Evolutionary conservation across 2,329 filamentous ascomycete species (phyloP), one percentile per base, ranked within the genome.

Genomic region (Aspergillus ibericus): DNA sequence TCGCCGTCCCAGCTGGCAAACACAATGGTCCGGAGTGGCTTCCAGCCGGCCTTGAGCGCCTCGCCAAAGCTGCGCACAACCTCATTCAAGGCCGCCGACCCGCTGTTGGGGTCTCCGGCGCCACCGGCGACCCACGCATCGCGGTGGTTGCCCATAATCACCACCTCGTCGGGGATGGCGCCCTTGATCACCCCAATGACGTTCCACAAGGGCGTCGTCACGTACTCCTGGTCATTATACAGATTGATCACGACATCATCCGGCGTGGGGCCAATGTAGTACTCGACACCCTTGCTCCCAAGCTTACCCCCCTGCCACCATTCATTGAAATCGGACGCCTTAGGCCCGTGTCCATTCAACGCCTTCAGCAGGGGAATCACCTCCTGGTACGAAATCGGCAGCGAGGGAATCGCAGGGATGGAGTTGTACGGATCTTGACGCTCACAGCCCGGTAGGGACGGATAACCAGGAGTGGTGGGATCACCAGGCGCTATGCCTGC

Each of bases 161-260:
- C 81, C 1, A 96, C 92, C 70, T 97, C 92, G 67, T 96, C 87
- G 0, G 87, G 81, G 35, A 95, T 86, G 0, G 89, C 90, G 9
- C 93, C 95, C 68, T 96, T 96, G 72, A 99, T 91, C 47, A 95
- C 81, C 46, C 93, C 93, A 63, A 98, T 93, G 2, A 95, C 91
- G 70, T 99, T 89, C 92, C 92, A 96, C 53, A 93, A 80, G 4
- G 90, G 89, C 0, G 89, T 95, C 1, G 85, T 93, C 13, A 86
- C 85, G 69, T 96, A 95, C 47, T 92, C 85, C 76, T 96, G 91
- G 68, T 92, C 81, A 68, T 93, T 96, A 69, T 84, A 82, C 40
- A 91, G 82, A 70, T 92, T 91, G 55, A 95, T 78, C 0, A 86
- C 85, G 1, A 93, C 70, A 54, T 85, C 76, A 15, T 90, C 85